Evolutionary conservation across 1,139 yeast genomes (phyloP).

Genomic region (Kurtzmaniella natalensis): DNA sequence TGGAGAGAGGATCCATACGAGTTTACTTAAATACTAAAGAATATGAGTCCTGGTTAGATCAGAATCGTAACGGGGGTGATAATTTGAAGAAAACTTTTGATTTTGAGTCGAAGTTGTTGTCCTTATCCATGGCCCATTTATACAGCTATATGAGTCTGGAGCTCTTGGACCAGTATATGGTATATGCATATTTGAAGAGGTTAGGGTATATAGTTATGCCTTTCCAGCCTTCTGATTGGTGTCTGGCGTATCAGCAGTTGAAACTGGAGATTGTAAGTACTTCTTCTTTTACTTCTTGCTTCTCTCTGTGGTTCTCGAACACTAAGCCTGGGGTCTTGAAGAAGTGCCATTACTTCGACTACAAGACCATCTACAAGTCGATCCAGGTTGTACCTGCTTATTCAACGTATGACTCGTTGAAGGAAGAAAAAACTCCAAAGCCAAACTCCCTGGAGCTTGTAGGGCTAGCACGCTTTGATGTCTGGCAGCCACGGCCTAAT

Average conservation of each 20-base stretch:
- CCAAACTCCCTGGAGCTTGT: background rate
- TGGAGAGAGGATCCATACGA: constrained; percentile 77
- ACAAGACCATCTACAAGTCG: constrained; percentile 36
- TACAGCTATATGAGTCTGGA: constrained; percentile 48
- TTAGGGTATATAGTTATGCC: constrained; percentile 68
- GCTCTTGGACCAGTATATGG: constrained; percentile 54
- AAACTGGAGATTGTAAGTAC: constrained; percentile 10
- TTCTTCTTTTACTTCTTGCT: constrained; percentile 13
- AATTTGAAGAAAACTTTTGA: constrained; percentile 23
- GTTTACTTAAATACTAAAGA: constrained; percentile 36
- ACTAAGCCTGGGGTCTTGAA: constrained; percentile 1
- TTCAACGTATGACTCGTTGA: constrained; percentile 15
- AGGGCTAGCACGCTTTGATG: constrained; percentile 44
- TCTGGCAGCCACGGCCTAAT: constrained; percentile 78
- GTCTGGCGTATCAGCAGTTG: constrained; percentile 7
- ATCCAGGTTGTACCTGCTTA: constrained; percentile 30
- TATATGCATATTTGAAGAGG: constrained; percentile 72
- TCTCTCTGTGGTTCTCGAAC: background rate
- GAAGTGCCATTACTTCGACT: constrained; percentile 28
- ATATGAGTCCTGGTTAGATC: constrained; percentile 13
- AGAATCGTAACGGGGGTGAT: constrained; percentile 8
- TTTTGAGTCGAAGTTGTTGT: constrained; percentile 20
- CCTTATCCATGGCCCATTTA: constrained; percentile 61
- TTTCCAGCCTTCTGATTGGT: constrained; percentile 15
- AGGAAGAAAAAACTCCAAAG: constrained; percentile 1